Percentiles rank a stretch among this genome's conserved stretches.
Evolutionary conservation across 129 eudicot genomes (phyloP).

Genomic region (Flaveria linearis): DNA sequence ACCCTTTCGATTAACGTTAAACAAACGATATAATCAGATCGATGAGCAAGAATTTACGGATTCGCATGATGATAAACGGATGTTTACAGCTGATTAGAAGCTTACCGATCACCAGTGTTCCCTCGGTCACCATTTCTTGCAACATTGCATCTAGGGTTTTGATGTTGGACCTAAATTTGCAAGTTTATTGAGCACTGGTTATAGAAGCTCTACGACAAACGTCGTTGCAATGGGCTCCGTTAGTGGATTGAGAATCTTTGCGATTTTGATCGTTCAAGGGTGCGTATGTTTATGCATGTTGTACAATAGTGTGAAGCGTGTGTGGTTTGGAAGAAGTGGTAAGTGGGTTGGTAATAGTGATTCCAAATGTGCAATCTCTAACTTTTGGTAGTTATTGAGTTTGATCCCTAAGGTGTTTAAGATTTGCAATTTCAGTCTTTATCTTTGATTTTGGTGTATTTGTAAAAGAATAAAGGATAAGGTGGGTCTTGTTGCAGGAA

Average conservation of each 20-base stretch:
- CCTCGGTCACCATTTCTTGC: conserved; percentile 60
- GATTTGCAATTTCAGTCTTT: not conserved
- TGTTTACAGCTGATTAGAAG: conserved; percentile 7
- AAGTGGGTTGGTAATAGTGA: conserved; percentile 18
- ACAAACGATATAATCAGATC: conserved; percentile 5
- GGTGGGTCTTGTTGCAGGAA: not conserved
- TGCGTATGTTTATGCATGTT: conserved; percentile 23
- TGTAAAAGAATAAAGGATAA: not conserved
- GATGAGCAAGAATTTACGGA: conserved; percentile 1
- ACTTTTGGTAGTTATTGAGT: too few species aligned
- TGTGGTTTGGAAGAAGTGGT: conserved; percentile 14
- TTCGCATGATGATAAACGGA: not conserved
- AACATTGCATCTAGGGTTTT: conserved; percentile 38
- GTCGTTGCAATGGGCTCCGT: conserved; percentile 24
- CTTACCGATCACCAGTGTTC: conserved; percentile 62
- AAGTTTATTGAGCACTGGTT: conserved; percentile 24
- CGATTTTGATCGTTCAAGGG: not conserved
- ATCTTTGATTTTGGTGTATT: not conserved
- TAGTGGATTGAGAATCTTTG: conserved; percentile 6
- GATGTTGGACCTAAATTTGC: conserved; percentile 22
- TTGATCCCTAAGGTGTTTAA: too few species aligned
- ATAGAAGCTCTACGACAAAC: conserved; percentile 14
- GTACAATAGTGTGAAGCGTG: not conserved
- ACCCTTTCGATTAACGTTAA: not conserved
- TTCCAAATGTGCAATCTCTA: too few species aligned